A percentile compares a stretch with the other conserved stretches of the same genome.
phyloP scores from a whole-genome alignment of 805 yeast genomes.

The Candida succiphila region DNA sequence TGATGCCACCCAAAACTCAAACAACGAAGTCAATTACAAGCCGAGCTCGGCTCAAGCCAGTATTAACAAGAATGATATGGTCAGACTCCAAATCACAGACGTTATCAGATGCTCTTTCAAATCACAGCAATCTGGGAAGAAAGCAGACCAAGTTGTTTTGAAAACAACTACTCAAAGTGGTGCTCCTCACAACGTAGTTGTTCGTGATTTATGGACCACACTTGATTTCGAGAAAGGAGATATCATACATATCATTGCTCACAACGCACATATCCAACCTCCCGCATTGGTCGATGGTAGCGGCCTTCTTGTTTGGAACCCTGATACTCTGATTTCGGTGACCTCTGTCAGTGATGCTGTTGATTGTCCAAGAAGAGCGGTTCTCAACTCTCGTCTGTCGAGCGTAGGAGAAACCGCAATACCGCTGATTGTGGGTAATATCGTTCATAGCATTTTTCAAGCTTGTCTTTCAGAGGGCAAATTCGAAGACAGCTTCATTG shows the following conservation, averaged over 20 bases:
- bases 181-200: constrained; percentile 29
- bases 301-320: constrained; percentile 69
- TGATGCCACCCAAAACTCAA: constrained; percentile 6
- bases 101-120: too few species aligned
- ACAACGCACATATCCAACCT: constrained; percentile 5
- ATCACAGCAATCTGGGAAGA: constrained; percentile 13
- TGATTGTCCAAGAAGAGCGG: constrained; percentile 63
- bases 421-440: constrained; percentile 71
- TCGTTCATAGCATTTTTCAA: constrained; percentile 73
- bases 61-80: constrained; percentile 34
- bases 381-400: constrained; percentile 43
- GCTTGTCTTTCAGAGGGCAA: constrained; percentile 31
- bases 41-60: constrained; percentile 29
- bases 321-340: constrained; percentile 75
- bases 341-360: constrained; percentile 73
- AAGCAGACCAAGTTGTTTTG: constrained; percentile 41
- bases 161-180: constrained; percentile 34
- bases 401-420: constrained; percentile 55
- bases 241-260: constrained; percentile 52
- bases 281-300: constrained; percentile 42
- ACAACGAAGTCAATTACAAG: constrained; percentile 1
- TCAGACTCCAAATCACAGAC: constrained; percentile 34
- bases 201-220: constrained; percentile 53
- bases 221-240: constrained; percentile 41
- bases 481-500: constrained; percentile 29